Percentiles rank a stretch among this genome's conserved stretches.
phyloP scores from a whole-genome alignment of 176 grass and related monocot species.

The Rhipidocladum racemiflorum region DNA sequence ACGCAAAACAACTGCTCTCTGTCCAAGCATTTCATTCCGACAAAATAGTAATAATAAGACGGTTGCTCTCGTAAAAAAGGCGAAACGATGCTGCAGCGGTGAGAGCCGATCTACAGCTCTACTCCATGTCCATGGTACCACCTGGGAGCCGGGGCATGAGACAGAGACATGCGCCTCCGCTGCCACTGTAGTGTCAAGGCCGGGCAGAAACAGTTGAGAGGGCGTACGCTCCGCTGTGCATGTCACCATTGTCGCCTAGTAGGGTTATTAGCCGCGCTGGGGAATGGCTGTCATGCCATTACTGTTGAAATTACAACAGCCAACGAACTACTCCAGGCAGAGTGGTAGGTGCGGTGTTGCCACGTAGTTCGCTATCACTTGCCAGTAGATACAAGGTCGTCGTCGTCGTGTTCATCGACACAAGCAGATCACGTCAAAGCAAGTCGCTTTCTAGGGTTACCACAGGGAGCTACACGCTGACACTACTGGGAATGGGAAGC shows the following conservation, averaged over 20 bases:
- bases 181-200: background rate
- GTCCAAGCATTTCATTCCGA: background rate
- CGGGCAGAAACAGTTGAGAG: background rate
- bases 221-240: background rate
- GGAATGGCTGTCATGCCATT: background rate
- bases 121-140: background rate
- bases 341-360: background rate
- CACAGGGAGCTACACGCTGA: background rate
- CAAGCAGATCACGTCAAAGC: constrained; percentile 21
- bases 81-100: background rate
- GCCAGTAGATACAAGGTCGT: background rate
- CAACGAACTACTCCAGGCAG: background rate
- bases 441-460: background rate
- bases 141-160: background rate
- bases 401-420: background rate
- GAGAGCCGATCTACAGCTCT: background rate
- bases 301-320: background rate
- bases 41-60: background rate
- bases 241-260: no score
- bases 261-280: background rate
- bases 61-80: background rate
- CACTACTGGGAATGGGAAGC: background rate
- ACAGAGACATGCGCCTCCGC: background rate
- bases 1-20: background rate
- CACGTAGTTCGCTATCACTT: background rate